These are phyloP conservation scores for Cryphonectria parasitica DNA, from an alignment of 2,329 filamentous ascomycete genomes.

Conservation along the genomic window DNA sequence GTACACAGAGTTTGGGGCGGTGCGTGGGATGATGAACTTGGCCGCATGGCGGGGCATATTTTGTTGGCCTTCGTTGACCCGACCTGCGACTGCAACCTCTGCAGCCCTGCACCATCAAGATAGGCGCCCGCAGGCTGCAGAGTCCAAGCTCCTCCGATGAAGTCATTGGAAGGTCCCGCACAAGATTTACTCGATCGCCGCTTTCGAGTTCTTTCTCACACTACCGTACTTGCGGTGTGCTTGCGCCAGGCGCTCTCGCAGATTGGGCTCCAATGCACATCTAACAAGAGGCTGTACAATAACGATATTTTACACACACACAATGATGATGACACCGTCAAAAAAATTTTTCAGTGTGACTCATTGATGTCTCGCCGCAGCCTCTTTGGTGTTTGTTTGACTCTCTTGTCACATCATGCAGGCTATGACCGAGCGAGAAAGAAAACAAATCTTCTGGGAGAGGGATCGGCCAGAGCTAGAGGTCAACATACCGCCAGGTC, in stretches of 20 bases:
- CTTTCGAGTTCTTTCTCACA: background rate
- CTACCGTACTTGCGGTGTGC: constrained; percentile 7
- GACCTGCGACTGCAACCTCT: background rate
- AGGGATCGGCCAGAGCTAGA: constrained; percentile 9
- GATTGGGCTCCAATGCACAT: constrained; percentile 10
- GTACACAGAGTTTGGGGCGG: background rate
- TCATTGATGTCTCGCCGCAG: background rate
- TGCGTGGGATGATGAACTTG: background rate
- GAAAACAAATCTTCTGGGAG: constrained; percentile 6
- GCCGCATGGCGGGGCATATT: constrained; percentile 3
- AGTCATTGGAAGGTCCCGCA: background rate
- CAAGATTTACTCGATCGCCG: background rate
- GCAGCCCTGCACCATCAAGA: background rate
- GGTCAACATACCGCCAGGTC: constrained; percentile 19
- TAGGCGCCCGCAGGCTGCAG: background rate
- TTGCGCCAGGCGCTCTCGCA: background rate
- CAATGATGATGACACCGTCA: background rate
- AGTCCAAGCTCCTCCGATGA: background rate
- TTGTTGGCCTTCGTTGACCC: constrained; percentile 4
- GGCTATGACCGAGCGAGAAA: background rate
- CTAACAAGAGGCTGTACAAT: background rate
- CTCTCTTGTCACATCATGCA: background rate
- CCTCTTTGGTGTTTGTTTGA: background rate
- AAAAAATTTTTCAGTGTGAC: background rate
- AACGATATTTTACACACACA: background rate